phyloP scores from a whole-genome alignment of 768 basidiomycete species.

The Collybia sordida region DNA sequence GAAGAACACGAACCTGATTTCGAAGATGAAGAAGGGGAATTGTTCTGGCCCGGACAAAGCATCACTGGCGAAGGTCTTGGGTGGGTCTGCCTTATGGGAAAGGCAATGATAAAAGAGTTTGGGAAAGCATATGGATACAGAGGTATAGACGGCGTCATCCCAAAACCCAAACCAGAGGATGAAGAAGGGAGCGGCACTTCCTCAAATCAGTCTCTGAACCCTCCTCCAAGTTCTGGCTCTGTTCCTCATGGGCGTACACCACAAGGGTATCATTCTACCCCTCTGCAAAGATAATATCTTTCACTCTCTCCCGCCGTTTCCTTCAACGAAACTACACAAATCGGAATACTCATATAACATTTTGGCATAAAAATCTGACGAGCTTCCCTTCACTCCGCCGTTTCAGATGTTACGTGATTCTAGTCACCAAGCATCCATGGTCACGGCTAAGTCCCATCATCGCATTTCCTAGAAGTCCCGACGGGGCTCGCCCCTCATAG shows the following conservation, averaged over 20 bases:
- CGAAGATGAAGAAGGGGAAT: constrained; percentile 82
- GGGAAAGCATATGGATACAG: constrained; percentile 73
- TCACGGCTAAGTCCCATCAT: no score
- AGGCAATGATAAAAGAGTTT: constrained; percentile 83
- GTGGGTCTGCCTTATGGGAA: constrained; percentile 87
- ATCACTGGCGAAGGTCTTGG: constrained; percentile 76
- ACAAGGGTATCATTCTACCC: constrained; percentile 10
- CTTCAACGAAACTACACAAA: not conserved
- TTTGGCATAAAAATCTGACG: no score
- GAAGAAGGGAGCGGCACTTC: constrained; percentile 11
- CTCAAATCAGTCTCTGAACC: constrained; percentile 7
- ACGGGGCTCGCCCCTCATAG: no score
- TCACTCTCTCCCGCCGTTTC: not conserved
- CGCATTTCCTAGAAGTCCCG: no score
- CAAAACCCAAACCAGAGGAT: constrained; percentile 52
- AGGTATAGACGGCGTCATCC: constrained; percentile 71
- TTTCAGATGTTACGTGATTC: no score
- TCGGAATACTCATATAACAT: no score
- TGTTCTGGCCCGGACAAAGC: constrained; percentile 81
- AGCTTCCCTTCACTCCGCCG: no score
- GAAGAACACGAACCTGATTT: constrained; percentile 83
- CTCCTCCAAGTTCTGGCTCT: constrained; percentile 15
- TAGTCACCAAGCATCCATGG: no score
- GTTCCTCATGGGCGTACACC: constrained; percentile 15
- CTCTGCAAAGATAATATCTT: not conserved